Percentiles rank a stretch among this genome's conserved stretches.
Conservation (phyloP, 441 rosid species). For the Sinapis alba region DNA sequence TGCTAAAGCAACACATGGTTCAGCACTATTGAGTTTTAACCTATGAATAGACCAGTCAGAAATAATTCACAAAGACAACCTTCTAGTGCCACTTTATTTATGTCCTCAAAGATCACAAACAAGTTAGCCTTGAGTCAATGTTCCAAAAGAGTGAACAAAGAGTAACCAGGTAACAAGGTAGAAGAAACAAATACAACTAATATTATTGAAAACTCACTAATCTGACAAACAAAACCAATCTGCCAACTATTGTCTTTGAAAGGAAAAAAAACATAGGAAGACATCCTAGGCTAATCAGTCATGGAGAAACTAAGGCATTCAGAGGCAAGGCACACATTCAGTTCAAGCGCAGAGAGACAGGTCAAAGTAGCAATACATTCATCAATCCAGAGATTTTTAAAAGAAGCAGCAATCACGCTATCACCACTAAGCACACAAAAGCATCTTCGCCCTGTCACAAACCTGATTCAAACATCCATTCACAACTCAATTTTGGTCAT, state of each 20-base stretch:
- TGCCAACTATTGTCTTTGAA: constrained; percentile 26
- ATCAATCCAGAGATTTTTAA: constrained; percentile 65
- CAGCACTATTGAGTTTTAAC: neutral
- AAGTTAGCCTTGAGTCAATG: neutral
- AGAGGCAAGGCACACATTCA: constrained; percentile 32
- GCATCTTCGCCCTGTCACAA: constrained; percentile 85
- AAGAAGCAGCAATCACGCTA: constrained; percentile 77
- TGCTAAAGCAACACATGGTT: constrained; percentile 13
- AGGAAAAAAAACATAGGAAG: constrained; percentile 19
- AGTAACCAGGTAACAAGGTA: constrained; percentile 7
- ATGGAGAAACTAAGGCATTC: constrained; percentile 31
- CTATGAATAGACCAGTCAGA: constrained; percentile 13
- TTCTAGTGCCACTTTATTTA: constrained; percentile 5
- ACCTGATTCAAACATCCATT: constrained; percentile 90
- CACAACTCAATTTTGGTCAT: constrained; percentile 62
- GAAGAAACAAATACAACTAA: constrained; percentile 13
- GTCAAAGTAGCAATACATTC: constrained; percentile 68
- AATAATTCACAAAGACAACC: constrained; percentile 11
- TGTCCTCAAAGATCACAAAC: constrained; percentile 7
- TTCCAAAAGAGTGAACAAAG: neutral
- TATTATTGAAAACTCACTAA: constrained; percentile 31
- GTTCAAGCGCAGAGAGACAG: constrained; percentile 27
- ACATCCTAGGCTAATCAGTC: constrained; percentile 31
- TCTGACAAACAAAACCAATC: constrained; percentile 33
- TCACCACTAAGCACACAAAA: constrained; percentile 92